A percentile compares a stretch with the other conserved stretches of the same genome.
Evolutionary conservation across 768 basidiomycete genomes (phyloP).

Genomic region (Russula brevipes): DNA sequence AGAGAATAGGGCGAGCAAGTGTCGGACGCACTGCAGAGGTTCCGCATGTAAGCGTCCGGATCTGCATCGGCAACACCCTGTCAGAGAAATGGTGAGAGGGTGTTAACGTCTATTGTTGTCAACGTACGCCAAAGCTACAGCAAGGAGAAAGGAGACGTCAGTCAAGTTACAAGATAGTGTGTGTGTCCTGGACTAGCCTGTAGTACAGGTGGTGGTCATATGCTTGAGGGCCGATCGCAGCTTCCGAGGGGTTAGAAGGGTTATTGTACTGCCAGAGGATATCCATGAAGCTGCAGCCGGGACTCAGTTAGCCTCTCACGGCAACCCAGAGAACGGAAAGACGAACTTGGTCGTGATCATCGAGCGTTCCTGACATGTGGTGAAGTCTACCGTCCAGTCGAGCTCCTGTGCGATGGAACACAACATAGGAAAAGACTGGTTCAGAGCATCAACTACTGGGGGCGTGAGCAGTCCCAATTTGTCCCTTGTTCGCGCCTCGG

Average conservation of each 20-base stretch:
- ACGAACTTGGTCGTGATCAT: constrained; percentile 19
- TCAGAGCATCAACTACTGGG: constrained; percentile 8
- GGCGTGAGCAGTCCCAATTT: constrained; percentile 7
- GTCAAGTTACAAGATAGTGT: not conserved
- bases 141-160: not conserved
- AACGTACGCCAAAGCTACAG: constrained; percentile 52
- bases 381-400: not conserved
- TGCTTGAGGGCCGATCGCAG: constrained; percentile 59
- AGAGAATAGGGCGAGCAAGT: not conserved
- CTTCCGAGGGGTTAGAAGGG: constrained; percentile 66
- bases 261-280: constrained; percentile 68
- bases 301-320: not conserved
- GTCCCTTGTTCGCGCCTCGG: not conserved
- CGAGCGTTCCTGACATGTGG: not conserved
- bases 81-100: constrained; percentile 6
- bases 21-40: constrained; percentile 60
- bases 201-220: constrained; percentile 84
- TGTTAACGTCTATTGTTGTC: not conserved
- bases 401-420: not conserved
- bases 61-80: constrained; percentile 69
- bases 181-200: constrained; percentile 39
- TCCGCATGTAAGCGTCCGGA: constrained; percentile 56
- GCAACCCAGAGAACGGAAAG: not conserved
- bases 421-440: constrained; percentile 11
- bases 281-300: constrained; percentile 64